phyloP scores from a whole-genome alignment of 208 protist genomes.

The Leishmania turanica region DNA sequence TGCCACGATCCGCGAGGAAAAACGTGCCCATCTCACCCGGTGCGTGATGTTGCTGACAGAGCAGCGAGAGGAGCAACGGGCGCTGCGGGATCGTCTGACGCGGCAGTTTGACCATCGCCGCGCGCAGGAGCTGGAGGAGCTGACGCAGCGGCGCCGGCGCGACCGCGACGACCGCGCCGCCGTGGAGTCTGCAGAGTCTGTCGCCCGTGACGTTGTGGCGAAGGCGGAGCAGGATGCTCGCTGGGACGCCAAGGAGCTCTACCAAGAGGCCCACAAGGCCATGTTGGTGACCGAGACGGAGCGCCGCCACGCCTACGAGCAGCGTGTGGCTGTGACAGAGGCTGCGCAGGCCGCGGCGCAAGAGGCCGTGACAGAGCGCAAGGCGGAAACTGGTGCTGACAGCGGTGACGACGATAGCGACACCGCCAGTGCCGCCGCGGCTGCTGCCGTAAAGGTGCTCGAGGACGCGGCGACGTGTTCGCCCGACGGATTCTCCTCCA shows the following conservation, averaged over 20 bases:
- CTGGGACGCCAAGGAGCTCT: conserved; percentile 39
- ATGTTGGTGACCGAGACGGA: conserved; percentile 27
- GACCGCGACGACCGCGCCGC: conserved; percentile 35
- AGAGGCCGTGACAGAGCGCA: conserved; percentile 9
- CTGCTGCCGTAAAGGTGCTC: conserved; percentile 21
- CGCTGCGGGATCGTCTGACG: conserved; percentile 71
- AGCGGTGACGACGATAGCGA: conserved; percentile 1
- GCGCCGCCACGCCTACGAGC: conserved; percentile 50
- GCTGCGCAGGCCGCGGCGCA: conserved; percentile 34
- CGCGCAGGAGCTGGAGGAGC: conserved; percentile 56
- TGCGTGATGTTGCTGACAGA: conserved; percentile 75
- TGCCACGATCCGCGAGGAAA: conserved; percentile 78
- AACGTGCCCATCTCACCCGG: conserved; percentile 77
- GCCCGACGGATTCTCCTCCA: conserved; percentile 8
- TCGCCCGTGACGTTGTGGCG: conserved; percentile 28
- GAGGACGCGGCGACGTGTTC: conserved; percentile 22
- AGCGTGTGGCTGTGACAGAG: conserved; percentile 37
- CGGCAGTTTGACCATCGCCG: conserved; percentile 63
- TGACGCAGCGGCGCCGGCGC: conserved; percentile 47
- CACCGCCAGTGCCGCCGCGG: conserved; percentile 3
- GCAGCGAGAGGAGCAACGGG: conserved; percentile 73
- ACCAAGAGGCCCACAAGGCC: conserved; percentile 23
- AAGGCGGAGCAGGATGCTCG: conserved; percentile 41
- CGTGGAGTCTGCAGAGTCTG: conserved; percentile 38
- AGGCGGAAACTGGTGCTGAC: not conserved